Evolutionary conservation across 148 eudicot species (phyloP), one percentile per base, ranked within the genome.

Genomic region (Silene conica): DNA sequence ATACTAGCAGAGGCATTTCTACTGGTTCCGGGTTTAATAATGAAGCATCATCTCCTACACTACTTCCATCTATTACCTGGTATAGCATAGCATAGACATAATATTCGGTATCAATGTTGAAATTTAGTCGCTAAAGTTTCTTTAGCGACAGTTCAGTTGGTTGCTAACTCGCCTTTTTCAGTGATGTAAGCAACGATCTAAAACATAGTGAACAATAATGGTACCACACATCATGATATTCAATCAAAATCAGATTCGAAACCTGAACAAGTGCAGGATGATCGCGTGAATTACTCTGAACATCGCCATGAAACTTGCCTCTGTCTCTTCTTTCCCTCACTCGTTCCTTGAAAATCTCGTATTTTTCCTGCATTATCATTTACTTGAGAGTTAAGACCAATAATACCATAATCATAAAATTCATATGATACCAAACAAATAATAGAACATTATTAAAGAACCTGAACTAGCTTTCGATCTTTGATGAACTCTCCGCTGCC

Each of bases 1-100:
- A 90, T 0, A 88, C 85, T 3, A 88, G 85, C 31, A 78, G 76
- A 26, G 95, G 92, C 80, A 86, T 67, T 21, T 69, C 43, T 34
- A 73, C 73, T 18, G 68, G 14, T 6, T 70, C 68, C 14, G 46
- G 71, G 43, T 31, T 70, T 11, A 26, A 19, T 7, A 6, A 62
- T 20, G 48, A 31, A 56, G 55, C 46, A 38, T 56, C 65, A 25
- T 73, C 73, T 73, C 34, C 69, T 20, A 73, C 63, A 65, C 45
- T 46, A 21, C 55, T 73, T 13, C 52, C 73, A 48, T 67, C 38
- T 66, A 85, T 82, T 10, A 87, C 70, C 91, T 87, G 82, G 8
- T 62, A 76, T 55, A 50, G 55, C 55, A 25, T 4, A 26, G 11
- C 31, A 31, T 64, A 64, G 48, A 64, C 8, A 63, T 25, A 60